A percentile compares a stretch with the other conserved stretches of the same genome.
Conservation (phyloP, 208 protist genomes). For the Crithidia brevicula region DNA sequence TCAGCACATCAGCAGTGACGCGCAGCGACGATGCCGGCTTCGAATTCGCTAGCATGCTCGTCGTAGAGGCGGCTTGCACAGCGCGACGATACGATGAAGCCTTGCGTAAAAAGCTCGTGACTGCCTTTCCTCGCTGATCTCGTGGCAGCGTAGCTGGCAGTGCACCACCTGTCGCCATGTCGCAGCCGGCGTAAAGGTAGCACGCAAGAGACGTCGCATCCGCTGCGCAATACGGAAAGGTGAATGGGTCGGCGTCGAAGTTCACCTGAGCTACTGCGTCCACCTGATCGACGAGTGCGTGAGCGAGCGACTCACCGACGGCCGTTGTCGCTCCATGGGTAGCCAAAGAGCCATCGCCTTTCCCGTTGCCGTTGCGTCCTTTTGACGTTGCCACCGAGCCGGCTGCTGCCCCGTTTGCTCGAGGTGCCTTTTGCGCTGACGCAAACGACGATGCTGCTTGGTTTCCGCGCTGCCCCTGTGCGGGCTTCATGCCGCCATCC, state of each 20-base stretch:
- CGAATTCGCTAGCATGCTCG: neutral
- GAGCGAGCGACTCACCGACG: neutral
- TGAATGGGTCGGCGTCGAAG: slow-evolving; percentile 2
- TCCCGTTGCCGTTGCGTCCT: slow-evolving; percentile 9
- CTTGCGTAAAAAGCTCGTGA: slow-evolving; percentile 20
- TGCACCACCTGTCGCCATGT: neutral
- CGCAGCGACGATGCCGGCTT: slow-evolving; percentile 3
- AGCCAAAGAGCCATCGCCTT: slow-evolving; percentile 3
- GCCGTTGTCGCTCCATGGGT: neutral
- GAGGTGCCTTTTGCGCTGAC: neutral
- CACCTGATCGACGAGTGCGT: neutral
- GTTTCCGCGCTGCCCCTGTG: slow-evolving; percentile 1
- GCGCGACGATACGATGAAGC: slow-evolving; percentile 15
- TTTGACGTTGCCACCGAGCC: neutral
- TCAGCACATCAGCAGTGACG: slow-evolving; percentile 21
- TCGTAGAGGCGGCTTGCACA: slow-evolving; percentile 7
- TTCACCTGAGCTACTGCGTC: slow-evolving; percentile 1
- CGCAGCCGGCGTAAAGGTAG: slow-evolving; percentile 12
- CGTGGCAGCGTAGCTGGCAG: neutral
- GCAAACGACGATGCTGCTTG: neutral
- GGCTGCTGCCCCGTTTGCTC: neutral
- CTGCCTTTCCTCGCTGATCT: slow-evolving; percentile 9
- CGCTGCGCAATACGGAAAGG: slow-evolving; percentile 13
- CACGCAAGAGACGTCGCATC: slow-evolving; percentile 15
- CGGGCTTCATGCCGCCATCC: neutral